Evolutionary conservation across 2,329 filamentous ascomycete species (phyloP), one percentile per base, ranked within the genome.

Genomic region (Nemania serpens): DNA sequence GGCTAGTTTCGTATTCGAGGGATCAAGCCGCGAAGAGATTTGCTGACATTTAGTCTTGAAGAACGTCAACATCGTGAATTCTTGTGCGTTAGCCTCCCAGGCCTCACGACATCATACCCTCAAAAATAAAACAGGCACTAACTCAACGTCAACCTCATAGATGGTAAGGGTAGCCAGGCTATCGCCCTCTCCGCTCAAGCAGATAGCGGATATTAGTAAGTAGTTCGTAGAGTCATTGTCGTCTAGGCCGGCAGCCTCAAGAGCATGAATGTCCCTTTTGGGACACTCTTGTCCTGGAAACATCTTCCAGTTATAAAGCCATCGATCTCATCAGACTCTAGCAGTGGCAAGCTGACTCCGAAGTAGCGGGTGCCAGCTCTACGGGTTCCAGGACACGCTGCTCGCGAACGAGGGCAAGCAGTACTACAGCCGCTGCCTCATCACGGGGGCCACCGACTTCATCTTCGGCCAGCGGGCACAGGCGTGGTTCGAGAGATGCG

Each of bases 51-150:
- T 12, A 11, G 3, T 25, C 17, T 55, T 37, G 20, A 47, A 64
- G 62, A 89, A 89, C 65, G 77, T 89, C 70, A 85, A 82, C 55
- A 73, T 82, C 11, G 73, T 74, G 12, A 83, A 82, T 65, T 75
- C 74, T 0, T 79, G 68, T 70, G 47, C 43, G 66, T 67, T 34
- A 5, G 5, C 2, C 12, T 29, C 22, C n/a, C n/a, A 6, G 12
- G 22, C 3, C 20, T 50, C 34, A 12, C 11, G 11, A 39, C 4
- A 12, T n/a, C 36, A 3, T 12, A n/a, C 11, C 15, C 36, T 39
- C 36, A 12, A 39, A 12, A 39, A 39, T n/a, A 39, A 10, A 12
- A 39, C 36, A 29, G 4, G 25, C 36, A 39, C 11, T 39, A 4
- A 39, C 36, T n/a, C 15, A 39, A 12, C 36, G 11, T 39, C 41